Base-by-base conservation (phyloP, 2,329 filamentous ascomycete genomes). In the Paecilomyces dactylethromorphus region DNA sequence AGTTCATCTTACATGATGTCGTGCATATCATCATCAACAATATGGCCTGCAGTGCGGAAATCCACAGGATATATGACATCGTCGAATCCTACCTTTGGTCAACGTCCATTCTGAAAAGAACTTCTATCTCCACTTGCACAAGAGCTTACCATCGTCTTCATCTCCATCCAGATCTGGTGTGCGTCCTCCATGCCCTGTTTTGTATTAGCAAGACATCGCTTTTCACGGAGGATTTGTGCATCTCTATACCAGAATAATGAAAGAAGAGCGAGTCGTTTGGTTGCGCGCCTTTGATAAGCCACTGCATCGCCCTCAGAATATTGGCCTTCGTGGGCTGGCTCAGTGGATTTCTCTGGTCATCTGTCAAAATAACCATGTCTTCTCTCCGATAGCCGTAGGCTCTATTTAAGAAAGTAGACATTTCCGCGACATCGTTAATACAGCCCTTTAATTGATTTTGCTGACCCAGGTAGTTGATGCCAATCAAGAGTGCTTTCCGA, bases 361-460 rank as follows among this genome's bases (percentile, higher is more conserved):
- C 93, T 33, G 93, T 97, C 70, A 97, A 82, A 63, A 94, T 89
- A 39, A 97, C 93, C 93, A 97, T 97, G 71, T 97, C 93, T 76
- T 97, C 92, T 59, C 92, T 82, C 76, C 91, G 92, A 75, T 97
- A 97, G 8, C 89, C 89, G 72, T 92, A 96, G 66, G 89, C 85
- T 71, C 91, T 84, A 60, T 90, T 89, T 56, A 97, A 80, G 71
- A 96, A 97, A 54, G 83, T 83, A 18, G 91, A 96, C 91, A 97
- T 96, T 78, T 97, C 96, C 74, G 92, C 89, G 54, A 97, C 93
- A 73, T 97, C 93, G 74, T 97, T 97, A 80, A 97, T 97, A 70
- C 93, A 97, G 35, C 93, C 93, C 60, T 90, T 82, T 31, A 97
- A 81, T 78, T 96, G 89, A 52, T 92, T 92, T 56, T 90, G 85